Base-by-base conservation (phyloP, 306 rosid species). In the Senna siamea region DNA sequence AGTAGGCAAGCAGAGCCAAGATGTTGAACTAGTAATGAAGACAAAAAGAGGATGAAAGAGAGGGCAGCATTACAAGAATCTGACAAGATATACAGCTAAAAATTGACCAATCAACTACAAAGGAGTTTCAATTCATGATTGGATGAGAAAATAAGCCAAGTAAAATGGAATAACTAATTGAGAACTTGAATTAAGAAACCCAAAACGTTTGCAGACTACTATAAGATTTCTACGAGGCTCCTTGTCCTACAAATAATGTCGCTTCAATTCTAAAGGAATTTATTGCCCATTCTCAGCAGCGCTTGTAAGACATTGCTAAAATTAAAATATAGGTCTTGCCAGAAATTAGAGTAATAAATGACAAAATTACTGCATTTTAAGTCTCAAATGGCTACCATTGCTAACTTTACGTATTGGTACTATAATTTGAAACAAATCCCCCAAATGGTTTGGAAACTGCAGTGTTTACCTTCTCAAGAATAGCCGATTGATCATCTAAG, bases 401-500 rank as follows among this genome's bases (percentile, higher is more conserved):
- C 10, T 26, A 15, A 62, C 44, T 61, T n/a, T n/a, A n/a, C n/a
- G n/a, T 3, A 58, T 26, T 50, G 66, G 13, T 35, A 41, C 37
- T 44, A 28, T 37, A 19, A 56, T 28, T 73, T 1, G 8, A 63
- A 52, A 28, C 4, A 14, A 55, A 74, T 26, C 38, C 37, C 32
- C 67, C 35, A 5, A 10, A 15, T 41, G 44, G 32, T 55, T 37
- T 14, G 65, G 61, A 9, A 71, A 47, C 10, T 69, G 32, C 14
- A 43, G 37, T 18, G 7, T 35, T 59, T 79, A 91, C 97, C 97
- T 89, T 91, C 82, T 89, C 89, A 35, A 93, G 91, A 56, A 91
- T 84, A 40, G 92, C 87, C 66, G 87, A 87, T 69, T 89, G 98
- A 87, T 89, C 96, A 58, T 91, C 92, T 63, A 87, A 70, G 72